phyloP scores from a whole-genome alignment of 768 basidiomycete species.

The Infundibulicybe gibba region DNA sequence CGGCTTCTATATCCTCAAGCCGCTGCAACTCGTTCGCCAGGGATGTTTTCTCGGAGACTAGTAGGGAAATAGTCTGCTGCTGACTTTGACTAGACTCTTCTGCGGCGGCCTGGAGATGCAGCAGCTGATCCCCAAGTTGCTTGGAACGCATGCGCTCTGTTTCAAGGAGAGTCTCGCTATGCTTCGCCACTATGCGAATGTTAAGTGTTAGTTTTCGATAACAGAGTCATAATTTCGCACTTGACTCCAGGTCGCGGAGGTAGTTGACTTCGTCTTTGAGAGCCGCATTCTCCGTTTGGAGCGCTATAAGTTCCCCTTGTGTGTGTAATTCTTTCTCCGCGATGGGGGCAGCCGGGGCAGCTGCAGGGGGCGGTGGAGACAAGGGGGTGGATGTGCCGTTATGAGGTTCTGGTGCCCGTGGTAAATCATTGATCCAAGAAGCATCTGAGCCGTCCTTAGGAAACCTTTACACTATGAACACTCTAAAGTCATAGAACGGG shows the following conservation, averaged over 20 bases:
- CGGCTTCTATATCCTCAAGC: slow-evolving; percentile 53
- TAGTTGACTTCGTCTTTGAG: slow-evolving; percentile 23
- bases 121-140: slow-evolving; percentile 24
- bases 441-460: slow-evolving; percentile 42
- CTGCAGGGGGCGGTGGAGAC: slow-evolving; percentile 15
- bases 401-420: slow-evolving; percentile 38
- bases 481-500: slow-evolving; percentile 3
- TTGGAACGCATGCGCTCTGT: slow-evolving; percentile 26
- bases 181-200: slow-evolving; percentile 21
- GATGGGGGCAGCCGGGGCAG: slow-evolving; percentile 12
- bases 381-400: slow-evolving; percentile 12
- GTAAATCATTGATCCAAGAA: slow-evolving; percentile 60
- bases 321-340: slow-evolving; percentile 8
- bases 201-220: background rate
- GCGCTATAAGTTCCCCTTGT: slow-evolving; percentile 9
- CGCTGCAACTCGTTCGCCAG: slow-evolving; percentile 56
- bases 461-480: slow-evolving; percentile 26
- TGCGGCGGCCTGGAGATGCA: slow-evolving; percentile 26
- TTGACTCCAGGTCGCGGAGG: slow-evolving; percentile 24
- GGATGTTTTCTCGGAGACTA: slow-evolving; percentile 71
- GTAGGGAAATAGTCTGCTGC: slow-evolving; percentile 70
- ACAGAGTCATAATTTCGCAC: slow-evolving; percentile 13
- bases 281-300: slow-evolving; percentile 20
- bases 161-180: slow-evolving; percentile 27
- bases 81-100: slow-evolving; percentile 45